Base-by-base conservation (phyloP, 1,284 basidiomycete genomes). In the Cystobasidium sp. region DNA sequence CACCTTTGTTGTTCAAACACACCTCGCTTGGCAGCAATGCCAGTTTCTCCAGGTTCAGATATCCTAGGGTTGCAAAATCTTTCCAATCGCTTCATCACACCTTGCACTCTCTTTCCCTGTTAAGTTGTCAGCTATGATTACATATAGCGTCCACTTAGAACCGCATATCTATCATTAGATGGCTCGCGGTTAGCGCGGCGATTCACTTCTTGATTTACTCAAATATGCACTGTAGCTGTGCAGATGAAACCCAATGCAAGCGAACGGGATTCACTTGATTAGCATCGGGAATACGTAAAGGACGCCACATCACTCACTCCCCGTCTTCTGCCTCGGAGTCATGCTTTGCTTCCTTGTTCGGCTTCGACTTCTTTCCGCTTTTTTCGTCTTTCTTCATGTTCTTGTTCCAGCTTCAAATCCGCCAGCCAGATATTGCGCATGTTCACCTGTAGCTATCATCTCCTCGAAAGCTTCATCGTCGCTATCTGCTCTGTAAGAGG, bases 401-500 rank as follows among this genome's bases (percentile, higher is more conserved):
- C 46, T 20, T 49, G 10, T 39, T 65, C 62, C 7, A n/a, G 18
- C 24, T 65, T 65, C 0, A 49, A 7, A 24, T 51, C 43, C 6
- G 47, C 37, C 12, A 5, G 47, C 37, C 12, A 65, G 47, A 51
- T 65, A 65, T 39, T n/a, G 31, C 0, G 62, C 62, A 44, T 65
- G 62, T 44, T 65, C 62, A 37, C 62, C 62, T 14, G 47, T 51
- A 51, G 62, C 62, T 12, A 65, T 65, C 46, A 65, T 47, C 43
- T 65, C 46, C 39, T 65, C 62, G 31, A 65, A 65, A 16, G 62
- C 62, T 37, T 49, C 49, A 3, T 65, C 62, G 39, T 65, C 62
- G 14, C 24, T 51, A 24, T 52, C 49, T 37, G 51, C 62, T 18
- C 22, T 6, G 31, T 65, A 65, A 8, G 61, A 63, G 10, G 31